A percentile compares a stretch with the other conserved stretches of the same genome.
These are phyloP conservation scores for Klebsormidium nitens DNA, from an alignment of 139 green algal species.

Conservation along the genomic window DNA sequence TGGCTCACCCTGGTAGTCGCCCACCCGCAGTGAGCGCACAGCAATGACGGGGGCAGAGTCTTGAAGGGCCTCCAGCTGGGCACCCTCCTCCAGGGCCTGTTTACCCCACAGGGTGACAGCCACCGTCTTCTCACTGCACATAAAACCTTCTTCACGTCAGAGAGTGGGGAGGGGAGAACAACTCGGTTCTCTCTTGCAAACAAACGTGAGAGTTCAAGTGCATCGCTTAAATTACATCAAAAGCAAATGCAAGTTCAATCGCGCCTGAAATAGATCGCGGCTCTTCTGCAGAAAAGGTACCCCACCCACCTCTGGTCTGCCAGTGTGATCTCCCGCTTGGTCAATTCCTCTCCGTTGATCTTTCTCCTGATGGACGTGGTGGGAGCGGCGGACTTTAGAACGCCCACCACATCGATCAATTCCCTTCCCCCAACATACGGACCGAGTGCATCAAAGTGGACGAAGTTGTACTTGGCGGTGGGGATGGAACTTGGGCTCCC, in stretches of 20 bases:
- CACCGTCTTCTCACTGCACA: conserved; percentile 45
- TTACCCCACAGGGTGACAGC: conserved; percentile 85
- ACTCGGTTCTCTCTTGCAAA: not conserved
- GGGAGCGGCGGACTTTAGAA: conserved; percentile 64
- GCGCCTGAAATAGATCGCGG: no score
- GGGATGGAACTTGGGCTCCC: conserved; percentile 59
- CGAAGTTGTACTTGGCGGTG: conserved; percentile 47
- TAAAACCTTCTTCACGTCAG: no score
- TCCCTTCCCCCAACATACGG: conserved; percentile 7
- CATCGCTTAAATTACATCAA: not conserved
- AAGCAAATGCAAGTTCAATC: conserved; percentile 1
- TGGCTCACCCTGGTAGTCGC: conserved; percentile 82
- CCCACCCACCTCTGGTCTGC: conserved; percentile 64
- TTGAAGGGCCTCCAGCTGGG: conserved; percentile 27
- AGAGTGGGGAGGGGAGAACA: not conserved
- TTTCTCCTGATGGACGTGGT: conserved; percentile 56
- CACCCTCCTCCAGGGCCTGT: conserved; percentile 48
- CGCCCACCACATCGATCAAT: conserved; percentile 65
- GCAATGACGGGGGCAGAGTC: conserved; percentile 62
- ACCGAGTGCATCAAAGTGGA: conserved; percentile 37
- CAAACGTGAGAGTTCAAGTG: conserved; percentile 6
- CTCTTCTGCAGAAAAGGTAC: no score
- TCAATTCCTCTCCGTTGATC: conserved; percentile 66
- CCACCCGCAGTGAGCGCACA: conserved; percentile 67
- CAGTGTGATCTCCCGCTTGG: conserved; percentile 75